Conservation (phyloP, 352 stramenopile species). For the Globisporangium mamillatum region DNA sequence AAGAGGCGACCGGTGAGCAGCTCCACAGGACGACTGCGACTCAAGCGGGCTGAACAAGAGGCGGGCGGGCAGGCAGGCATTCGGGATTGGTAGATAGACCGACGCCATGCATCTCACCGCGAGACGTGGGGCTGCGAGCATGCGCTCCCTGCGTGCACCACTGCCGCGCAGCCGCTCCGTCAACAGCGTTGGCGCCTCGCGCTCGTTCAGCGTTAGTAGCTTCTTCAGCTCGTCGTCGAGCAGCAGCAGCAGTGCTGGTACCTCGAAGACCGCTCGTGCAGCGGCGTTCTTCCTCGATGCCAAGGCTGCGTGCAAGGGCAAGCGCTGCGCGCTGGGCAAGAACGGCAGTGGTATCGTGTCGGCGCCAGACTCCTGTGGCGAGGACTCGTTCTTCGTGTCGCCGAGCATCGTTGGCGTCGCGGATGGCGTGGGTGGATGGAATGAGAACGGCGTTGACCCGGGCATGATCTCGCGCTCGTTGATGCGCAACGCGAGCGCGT, state of each 20-base stretch:
- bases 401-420: constrained; percentile 62
- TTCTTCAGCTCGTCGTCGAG: constrained; percentile 16
- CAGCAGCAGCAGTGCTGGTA: constrained; percentile 18
- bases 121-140: constrained; percentile 16
- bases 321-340: constrained; percentile 53
- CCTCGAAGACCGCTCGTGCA: constrained; percentile 20
- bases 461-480: constrained; percentile 72
- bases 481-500: constrained; percentile 61
- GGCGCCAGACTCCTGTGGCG: constrained; percentile 53
- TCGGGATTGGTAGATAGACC: constrained; percentile 1
- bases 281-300: constrained; percentile 68
- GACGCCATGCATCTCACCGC: constrained; percentile 28
- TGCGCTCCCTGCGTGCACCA: constrained; percentile 22
- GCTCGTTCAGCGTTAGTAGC: constrained; percentile 19
- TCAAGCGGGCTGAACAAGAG: background rate
- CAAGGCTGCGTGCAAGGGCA: constrained; percentile 68
- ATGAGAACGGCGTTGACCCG: constrained; percentile 78
- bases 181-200: constrained; percentile 12
- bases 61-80: background rate
- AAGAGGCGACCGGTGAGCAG: constrained; percentile 1
- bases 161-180: constrained; percentile 13
- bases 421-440: constrained; percentile 76
- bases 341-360: constrained; percentile 42
- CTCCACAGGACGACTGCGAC: background rate
- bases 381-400: constrained; percentile 78